Evolutionary conservation across 164 flowering plant species (phyloP).

Genomic region (Vitis rotundifolia): DNA sequence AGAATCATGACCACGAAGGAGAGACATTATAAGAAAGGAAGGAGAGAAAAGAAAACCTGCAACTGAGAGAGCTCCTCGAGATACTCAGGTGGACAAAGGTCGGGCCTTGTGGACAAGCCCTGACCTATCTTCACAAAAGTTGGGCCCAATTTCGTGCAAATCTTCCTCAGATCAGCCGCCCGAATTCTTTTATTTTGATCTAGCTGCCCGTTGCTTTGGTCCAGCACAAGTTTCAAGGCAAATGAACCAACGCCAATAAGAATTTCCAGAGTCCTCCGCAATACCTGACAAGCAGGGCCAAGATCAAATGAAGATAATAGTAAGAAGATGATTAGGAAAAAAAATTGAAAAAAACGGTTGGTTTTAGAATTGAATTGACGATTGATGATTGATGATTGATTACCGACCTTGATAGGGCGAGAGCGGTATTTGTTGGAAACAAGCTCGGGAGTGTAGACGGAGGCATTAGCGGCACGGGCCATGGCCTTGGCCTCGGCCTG

Average conservation of each 20-base stretch:
- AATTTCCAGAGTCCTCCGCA: slow-evolving; percentile 64
- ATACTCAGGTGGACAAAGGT: slow-evolving; percentile 91
- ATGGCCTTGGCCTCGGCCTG: slow-evolving; percentile 90
- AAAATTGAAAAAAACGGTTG: too few species aligned
- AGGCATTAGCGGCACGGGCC: slow-evolving; percentile 81
- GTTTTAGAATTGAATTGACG: too few species aligned
- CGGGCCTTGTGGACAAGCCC: slow-evolving; percentile 94
- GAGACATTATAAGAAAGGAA: neutral
- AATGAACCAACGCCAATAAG: slow-evolving; percentile 62
- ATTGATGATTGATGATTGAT: too few species aligned
- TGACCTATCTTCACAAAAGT: slow-evolving; percentile 97
- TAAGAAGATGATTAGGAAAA: neutral
- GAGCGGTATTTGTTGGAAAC: slow-evolving; percentile 61
- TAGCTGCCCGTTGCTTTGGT: slow-evolving; percentile 61
- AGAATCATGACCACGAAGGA: neutral
- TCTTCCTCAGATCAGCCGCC: slow-evolving; percentile 60
- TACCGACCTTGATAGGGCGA: slow-evolving; percentile 67
- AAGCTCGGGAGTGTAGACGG: slow-evolving; percentile 74
- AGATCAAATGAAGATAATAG: neutral
- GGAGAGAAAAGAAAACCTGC: slow-evolving; percentile 47
- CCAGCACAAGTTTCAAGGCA: slow-evolving; percentile 59
- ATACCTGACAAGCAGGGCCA: slow-evolving; percentile 34
- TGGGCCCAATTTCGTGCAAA: slow-evolving; percentile 78
- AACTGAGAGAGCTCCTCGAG: slow-evolving; percentile 90
- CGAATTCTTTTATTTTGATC: slow-evolving; percentile 60